phyloP scores from a whole-genome alignment of 805 yeast genomes.

The Metschnikowia sp. region DNA sequence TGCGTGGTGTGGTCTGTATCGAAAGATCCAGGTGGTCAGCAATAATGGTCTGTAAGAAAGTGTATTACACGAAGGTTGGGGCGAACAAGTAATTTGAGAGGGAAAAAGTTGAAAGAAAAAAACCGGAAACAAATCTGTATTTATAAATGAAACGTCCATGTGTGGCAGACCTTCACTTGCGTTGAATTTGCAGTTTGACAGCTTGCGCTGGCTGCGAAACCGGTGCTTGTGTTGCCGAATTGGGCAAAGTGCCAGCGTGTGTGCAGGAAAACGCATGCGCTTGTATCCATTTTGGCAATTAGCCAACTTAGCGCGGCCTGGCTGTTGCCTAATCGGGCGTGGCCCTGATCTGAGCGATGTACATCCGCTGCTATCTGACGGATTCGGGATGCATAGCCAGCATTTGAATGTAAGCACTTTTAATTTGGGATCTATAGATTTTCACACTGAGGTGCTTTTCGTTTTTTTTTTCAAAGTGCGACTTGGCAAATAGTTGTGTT shows the following conservation, averaged over 20 bases:
- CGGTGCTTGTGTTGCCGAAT: conserved; percentile 1
- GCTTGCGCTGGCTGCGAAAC: conserved; percentile 8
- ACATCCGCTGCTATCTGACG: background rate
- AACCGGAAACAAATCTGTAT: background rate
- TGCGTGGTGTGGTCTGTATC: background rate
- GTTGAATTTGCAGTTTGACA: background rate
- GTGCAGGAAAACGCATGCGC: conserved; percentile 1
- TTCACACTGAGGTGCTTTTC: too few relatives aligned
- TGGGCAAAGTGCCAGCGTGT: background rate
- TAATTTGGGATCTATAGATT: too few relatives aligned
- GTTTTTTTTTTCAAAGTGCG: too few relatives aligned
- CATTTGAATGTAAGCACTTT: background rate
- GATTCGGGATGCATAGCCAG: background rate
- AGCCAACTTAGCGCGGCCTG: conserved; percentile 3
- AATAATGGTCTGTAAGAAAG: too few relatives aligned
- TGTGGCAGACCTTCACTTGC: too few relatives aligned
- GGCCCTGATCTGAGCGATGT: too few relatives aligned
- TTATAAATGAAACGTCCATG: too few relatives aligned
- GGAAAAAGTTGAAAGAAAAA: background rate
- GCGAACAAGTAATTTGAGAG: background rate
- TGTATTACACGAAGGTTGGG: too few relatives aligned
- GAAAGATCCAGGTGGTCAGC: background rate
- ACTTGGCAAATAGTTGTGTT: too few relatives aligned
- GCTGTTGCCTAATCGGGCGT: conserved; percentile 2
- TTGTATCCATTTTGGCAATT: background rate